Base-by-base conservation (phyloP, 2,329 filamentous ascomycete species). In the Ascochyta fabae region DNA sequence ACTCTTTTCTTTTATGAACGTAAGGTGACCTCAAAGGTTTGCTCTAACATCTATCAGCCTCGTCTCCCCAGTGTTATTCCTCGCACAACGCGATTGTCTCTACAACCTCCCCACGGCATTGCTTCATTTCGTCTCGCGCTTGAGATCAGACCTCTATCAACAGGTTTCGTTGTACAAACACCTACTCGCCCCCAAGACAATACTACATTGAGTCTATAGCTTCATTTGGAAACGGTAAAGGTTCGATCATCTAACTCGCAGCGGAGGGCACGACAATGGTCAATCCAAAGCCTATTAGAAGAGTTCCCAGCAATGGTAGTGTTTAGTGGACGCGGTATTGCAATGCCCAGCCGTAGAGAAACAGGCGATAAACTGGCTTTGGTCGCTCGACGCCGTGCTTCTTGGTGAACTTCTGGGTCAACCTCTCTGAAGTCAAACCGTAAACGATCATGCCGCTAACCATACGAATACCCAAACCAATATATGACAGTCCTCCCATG, bases 261-360 rank as follows among this genome's bases (percentile, higher is more conserved):
- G 16, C 16, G 34, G 34, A 36, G 15, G 34, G 19, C 13, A 36
- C 6, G 6, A 36, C 34, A 36, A 19, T 36, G 6, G 15, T 36
- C 9, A 19, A 19, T 9, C 16, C 34, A 15, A 36, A 19, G 19
- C 34, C 34, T 15, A 36, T 15, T 2, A 19, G 9, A 8, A 19
- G 16, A 8, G 34, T 36, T 19, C 34, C 34, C 7, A 36, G 34
- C n/a, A 36, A 10, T 3, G 15, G 15, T 5, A 36, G 15, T 10
- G 34, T 13, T 66, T 65, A 70, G 41, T 65, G 63, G 12, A 64
- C 23, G 3, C 43, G 52, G 19, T 19, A 3, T 19, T 19, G 19
- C 3, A 19, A 36, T 19, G 34, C 15, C 10, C 5, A 19, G 13
- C 12, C 15, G 15, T 10, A 15, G n/a, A 36, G 34, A 36, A 15